Conservation (phyloP, 2,329 filamentous ascomycete genomes). For the Diaporthe ampelina region DNA sequence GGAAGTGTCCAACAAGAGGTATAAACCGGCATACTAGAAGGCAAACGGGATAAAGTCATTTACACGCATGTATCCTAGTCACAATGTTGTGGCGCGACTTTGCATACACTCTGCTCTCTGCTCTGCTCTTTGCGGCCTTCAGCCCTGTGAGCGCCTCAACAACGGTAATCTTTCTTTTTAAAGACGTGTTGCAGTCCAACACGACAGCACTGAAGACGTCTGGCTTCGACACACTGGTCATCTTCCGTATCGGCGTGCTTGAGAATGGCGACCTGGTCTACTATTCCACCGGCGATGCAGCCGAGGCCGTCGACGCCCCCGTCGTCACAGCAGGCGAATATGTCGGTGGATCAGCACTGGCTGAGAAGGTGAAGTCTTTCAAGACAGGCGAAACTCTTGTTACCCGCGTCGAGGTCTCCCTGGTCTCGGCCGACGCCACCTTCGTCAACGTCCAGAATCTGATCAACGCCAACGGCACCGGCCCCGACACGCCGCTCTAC, state of each 20-base stretch:
- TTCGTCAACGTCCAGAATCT: slow-evolving; percentile 53
- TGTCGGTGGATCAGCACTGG: slow-evolving; percentile 49
- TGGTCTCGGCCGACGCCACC: slow-evolving; percentile 48
- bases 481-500: slow-evolving; percentile 50
- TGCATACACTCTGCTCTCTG: background rate
- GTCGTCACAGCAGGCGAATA: slow-evolving; percentile 36
- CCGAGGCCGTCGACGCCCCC: slow-evolving; percentile 33
- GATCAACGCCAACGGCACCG: slow-evolving; percentile 50
- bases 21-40: background rate
- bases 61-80: background rate
- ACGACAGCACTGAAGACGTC: slow-evolving; percentile 39
- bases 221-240: slow-evolving; percentile 40
- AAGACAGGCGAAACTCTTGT: slow-evolving; percentile 52
- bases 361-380: slow-evolving; percentile 58
- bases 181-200: slow-evolving; percentile 37
- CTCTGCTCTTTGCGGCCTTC: background rate
- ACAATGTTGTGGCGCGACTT: slow-evolving; percentile 6
- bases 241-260: slow-evolving; percentile 40
- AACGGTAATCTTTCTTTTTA: slow-evolving; percentile 26
- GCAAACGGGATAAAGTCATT: background rate
- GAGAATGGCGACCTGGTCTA: slow-evolving; percentile 39
- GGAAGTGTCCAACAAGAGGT: background rate
- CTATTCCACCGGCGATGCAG: slow-evolving; percentile 40
- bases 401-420: slow-evolving; percentile 54
- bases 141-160: slow-evolving; percentile 3